Conservation (phyloP, 208 protist species). For the Leishmania amazonensis region DNA sequence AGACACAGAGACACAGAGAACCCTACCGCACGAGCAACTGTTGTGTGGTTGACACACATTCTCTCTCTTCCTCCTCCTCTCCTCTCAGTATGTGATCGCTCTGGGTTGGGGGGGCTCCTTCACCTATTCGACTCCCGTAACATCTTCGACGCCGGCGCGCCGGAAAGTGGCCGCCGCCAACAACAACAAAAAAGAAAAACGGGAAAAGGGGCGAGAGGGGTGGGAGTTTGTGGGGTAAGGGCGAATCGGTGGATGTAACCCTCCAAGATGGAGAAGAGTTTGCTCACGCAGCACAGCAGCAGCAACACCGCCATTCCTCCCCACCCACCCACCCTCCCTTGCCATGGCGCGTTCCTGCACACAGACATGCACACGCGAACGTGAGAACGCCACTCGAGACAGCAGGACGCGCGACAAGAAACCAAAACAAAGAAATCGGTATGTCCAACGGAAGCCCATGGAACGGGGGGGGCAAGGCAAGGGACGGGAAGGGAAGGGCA, state of each 20-base stretch:
- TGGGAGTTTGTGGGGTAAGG: no score
- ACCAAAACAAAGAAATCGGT: background rate
- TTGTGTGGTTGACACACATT: background rate
- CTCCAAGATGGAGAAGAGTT: no score
- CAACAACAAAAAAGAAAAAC: no score
- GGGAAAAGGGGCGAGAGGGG: no score
- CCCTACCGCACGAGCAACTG: background rate
- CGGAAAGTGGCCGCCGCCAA: no score
- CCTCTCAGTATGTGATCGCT: background rate
- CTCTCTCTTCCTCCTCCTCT: background rate
- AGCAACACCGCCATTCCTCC: background rate
- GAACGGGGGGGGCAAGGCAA: background rate
- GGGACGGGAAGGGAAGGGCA: background rate
- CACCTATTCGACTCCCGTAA: no score
- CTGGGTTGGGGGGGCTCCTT: background rate
- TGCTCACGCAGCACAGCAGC: no score
- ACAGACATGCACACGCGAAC: background rate
- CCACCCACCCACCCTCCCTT: background rate
- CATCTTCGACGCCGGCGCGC: no score
- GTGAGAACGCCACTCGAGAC: background rate
- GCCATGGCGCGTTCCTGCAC: background rate
- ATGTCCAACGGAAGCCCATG: no score
- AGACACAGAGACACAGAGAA: background rate
- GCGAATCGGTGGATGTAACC: no score
- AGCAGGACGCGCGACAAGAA: background rate